Evolutionary conservation across 1,284 basidiomycete species (phyloP), one percentile per base, ranked within the genome.

Genomic region (Fomitopsis schrenkii): DNA sequence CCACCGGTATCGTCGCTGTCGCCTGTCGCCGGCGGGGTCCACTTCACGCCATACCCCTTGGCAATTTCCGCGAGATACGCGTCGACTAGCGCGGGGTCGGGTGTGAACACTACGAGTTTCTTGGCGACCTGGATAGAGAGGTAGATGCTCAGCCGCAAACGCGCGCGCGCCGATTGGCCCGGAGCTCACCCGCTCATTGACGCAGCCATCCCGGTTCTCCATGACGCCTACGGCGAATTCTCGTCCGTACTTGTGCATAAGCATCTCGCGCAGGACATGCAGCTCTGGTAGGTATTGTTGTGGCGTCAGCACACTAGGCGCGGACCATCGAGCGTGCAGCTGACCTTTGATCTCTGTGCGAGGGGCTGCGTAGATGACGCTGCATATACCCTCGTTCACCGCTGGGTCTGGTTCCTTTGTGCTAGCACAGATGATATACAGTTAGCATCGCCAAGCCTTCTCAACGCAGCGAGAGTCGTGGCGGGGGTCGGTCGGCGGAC

Each of bases 231-330:
- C 68, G 12, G 93, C 84, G 70, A 91, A 95, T 26, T 97, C 94
- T 22, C 94, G 83, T 15, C 94, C 93, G 70, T 87, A 96, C 76
- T 94, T 97, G 75, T 95, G 91, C 90, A 97, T 93, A 60, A 99
- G 83, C 73, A 98, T 86, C 72, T 98, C 95, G 46, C 96, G 87
- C 44, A 98, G 78, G 41, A 94, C 79, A 68, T 97, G 94, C 40
- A 99, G 84, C 74, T 99, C 97, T 90, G 53, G 58, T 44, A 54
- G n/a, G 50, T 45, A 57, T 12, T 12, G 14, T 48, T 14, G 15
- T 14, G 62, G 38, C 33, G 26, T 38, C 33, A 35, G 54, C 53
- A 14, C 28, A 36, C 26, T 57, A 41, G 30, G 28, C n/a, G 55
- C 61, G 40, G 15, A 19, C 35, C 19, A 38, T 15, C 38, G 14